A percentile compares a stretch with the other conserved stretches of the same genome.
Conservation (phyloP, 805 yeast species). For the Debaryomyces tyrocola region DNA sequence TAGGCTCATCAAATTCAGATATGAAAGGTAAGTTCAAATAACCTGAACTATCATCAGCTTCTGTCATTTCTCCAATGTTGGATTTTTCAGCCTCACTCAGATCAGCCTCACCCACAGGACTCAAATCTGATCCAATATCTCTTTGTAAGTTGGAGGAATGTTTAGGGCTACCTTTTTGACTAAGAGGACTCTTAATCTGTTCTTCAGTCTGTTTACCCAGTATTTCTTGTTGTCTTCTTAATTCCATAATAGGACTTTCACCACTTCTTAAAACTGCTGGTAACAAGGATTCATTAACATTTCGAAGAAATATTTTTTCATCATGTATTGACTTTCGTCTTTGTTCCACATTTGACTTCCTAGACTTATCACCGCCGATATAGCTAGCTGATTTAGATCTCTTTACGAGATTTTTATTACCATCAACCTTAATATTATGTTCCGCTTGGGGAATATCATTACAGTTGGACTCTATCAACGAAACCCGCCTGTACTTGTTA, state of each 20-base stretch:
- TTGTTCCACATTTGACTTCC: slow-evolving; percentile 15
- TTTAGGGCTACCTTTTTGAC: not conserved
- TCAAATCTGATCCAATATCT: not conserved
- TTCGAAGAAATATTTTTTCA: slow-evolving; percentile 27
- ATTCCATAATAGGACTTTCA: slow-evolving; percentile 30
- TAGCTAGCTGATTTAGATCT: slow-evolving; percentile 28
- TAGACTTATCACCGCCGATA: slow-evolving; percentile 8
- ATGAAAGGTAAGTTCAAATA: slow-evolving; percentile 18
- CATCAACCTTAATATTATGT: too few species aligned
- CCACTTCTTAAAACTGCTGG: slow-evolving; percentile 35
- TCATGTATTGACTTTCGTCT: slow-evolving; percentile 26
- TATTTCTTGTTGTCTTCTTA: slow-evolving; percentile 18
- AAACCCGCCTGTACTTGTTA: slow-evolving; percentile 1
- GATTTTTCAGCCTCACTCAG: not conserved
- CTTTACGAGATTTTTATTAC: slow-evolving; percentile 9
- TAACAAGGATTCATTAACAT: slow-evolving; percentile 28
- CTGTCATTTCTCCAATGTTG: not conserved
- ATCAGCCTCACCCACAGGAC: not conserved
- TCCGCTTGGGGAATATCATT: too few species aligned
- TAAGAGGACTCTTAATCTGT: not conserved
- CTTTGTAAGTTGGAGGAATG: not conserved
- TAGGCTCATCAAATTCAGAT: slow-evolving; percentile 23
- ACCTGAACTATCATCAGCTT: slow-evolving; percentile 4
- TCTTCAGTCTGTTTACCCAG: not conserved
- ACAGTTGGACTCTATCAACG: slow-evolving; percentile 5